phyloP scores from a whole-genome alignment of 2,329 filamentous ascomycete species.

The Fusarium burgessii region DNA sequence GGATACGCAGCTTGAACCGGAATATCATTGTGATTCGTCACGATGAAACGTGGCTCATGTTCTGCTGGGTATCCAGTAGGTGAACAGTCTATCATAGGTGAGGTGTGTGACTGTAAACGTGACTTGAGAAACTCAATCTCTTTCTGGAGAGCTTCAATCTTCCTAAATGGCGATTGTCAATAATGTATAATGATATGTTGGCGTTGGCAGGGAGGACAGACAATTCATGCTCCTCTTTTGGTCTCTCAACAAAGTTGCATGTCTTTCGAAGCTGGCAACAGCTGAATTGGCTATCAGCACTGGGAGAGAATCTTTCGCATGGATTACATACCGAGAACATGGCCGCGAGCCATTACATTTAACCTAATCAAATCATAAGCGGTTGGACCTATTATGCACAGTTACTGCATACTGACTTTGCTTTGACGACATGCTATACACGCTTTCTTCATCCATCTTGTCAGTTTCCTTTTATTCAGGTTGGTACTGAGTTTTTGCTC shows the following conservation, averaged over 20 bases:
- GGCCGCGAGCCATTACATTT: conserved; percentile 20
- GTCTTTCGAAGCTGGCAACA: conserved; percentile 12
- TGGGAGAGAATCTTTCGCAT: fast-evolving
- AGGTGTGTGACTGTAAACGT: background rate
- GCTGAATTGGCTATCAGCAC: background rate
- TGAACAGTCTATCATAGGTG: fast-evolving
- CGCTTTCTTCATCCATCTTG: background rate
- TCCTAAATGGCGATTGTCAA: background rate
- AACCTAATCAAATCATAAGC: background rate
- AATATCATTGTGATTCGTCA: fast-evolving
- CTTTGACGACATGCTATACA: conserved; percentile 21
- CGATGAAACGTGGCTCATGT: background rate
- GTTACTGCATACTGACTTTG: background rate
- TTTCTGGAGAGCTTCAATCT: conserved; percentile 15
- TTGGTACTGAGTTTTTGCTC: background rate
- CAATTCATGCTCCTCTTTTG: conserved; percentile 19
- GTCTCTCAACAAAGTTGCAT: conserved; percentile 6
- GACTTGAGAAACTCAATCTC: conserved; percentile 11
- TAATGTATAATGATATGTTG: fast-evolving
- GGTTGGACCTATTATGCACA: fast-evolving
- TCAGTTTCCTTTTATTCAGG: background rate
- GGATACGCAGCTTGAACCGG: background rate
- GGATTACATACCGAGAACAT: conserved; percentile 4
- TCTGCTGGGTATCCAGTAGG: background rate
- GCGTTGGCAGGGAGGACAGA: fast-evolving